phyloP scores from a whole-genome alignment of 2,329 filamentous ascomycete genomes.

The Aspergillus fumigatiaffinis region DNA sequence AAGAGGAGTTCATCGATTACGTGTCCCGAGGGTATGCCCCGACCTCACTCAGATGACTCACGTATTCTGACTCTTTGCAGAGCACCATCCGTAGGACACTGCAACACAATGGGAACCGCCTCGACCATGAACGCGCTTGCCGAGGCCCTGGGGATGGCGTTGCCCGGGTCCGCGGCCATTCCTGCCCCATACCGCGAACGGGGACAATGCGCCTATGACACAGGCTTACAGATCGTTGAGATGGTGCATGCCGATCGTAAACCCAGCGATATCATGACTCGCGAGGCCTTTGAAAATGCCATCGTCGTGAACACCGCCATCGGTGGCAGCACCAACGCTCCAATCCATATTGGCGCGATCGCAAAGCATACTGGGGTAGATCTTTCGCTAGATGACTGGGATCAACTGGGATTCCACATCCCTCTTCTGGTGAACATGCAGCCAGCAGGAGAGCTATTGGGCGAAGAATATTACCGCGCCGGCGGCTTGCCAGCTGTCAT shows the following conservation, averaged over 20 bases:
- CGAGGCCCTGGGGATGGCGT: conserved; percentile 51
- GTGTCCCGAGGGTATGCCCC: conserved; percentile 37
- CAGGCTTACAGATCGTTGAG: conserved; percentile 48
- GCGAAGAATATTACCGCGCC: conserved; percentile 53
- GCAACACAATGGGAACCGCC: conserved; percentile 54
- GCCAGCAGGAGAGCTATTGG: conserved; percentile 51
- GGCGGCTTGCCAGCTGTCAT: conserved; percentile 53
- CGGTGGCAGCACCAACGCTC: conserved; percentile 55
- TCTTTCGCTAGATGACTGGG: conserved; percentile 53
- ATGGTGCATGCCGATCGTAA: conserved; percentile 49
- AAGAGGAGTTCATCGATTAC: conserved; percentile 45
- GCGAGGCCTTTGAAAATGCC: conserved; percentile 54
- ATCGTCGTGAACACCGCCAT: conserved; percentile 54
- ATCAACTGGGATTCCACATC: conserved; percentile 47
- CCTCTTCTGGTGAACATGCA: conserved; percentile 54
- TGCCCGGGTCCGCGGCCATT: conserved; percentile 51
- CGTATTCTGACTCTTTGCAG: conserved; percentile 18
- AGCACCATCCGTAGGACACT: conserved; percentile 47
- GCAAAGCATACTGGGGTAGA: conserved; percentile 52
- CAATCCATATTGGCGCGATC: conserved; percentile 54
- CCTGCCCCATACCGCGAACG: conserved; percentile 50
- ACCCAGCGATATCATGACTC: conserved; percentile 54
- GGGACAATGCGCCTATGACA: conserved; percentile 47
- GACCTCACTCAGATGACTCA: too few relatives aligned
- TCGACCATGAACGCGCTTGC: conserved; percentile 53